These are phyloP conservation scores for Rhizopogon sp. DNA, from an alignment of 768 basidiomycete genomes.

Conservation along the genomic window DNA sequence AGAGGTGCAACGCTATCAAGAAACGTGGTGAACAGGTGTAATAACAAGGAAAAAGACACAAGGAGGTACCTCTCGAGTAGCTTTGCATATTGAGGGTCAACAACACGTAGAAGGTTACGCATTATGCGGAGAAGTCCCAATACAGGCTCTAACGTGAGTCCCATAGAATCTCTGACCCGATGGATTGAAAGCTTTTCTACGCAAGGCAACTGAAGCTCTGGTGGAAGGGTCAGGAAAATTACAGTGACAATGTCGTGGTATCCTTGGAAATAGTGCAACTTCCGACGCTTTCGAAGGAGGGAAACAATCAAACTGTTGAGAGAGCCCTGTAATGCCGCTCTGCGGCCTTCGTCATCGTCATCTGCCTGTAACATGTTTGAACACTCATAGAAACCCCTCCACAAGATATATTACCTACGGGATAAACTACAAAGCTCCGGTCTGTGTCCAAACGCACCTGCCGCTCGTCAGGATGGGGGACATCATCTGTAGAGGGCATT, in stretches of 20 bases:
- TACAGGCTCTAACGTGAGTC: slow-evolving; percentile 75
- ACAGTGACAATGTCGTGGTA: slow-evolving; percentile 93
- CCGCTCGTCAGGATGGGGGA: slow-evolving; percentile 69
- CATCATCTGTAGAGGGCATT: slow-evolving; percentile 4
- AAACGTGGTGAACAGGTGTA: slow-evolving; percentile 3
- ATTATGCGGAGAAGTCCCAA: slow-evolving; percentile 72
- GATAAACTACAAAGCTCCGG: slow-evolving; percentile 90
- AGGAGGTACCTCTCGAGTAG: slow-evolving; percentile 58
- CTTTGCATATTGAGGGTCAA: slow-evolving; percentile 65
- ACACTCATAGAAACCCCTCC: slow-evolving; percentile 7
- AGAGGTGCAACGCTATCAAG: slow-evolving; percentile 59
- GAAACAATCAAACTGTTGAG: slow-evolving; percentile 71
- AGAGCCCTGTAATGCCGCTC: slow-evolving; percentile 47
- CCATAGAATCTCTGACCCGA: slow-evolving; percentile 82
- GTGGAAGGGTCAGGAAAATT: slow-evolving; percentile 67
- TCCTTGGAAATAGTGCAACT: slow-evolving; percentile 83
- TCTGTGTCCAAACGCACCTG: slow-evolving; percentile 89
- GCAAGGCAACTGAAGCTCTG: slow-evolving; percentile 48
- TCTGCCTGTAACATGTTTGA: slow-evolving; percentile 5
- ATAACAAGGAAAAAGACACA: neutral
- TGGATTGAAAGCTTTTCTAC: slow-evolving; percentile 75
- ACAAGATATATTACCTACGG: slow-evolving; percentile 56
- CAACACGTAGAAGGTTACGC: slow-evolving; percentile 65
- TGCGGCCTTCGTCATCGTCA: slow-evolving; percentile 14
- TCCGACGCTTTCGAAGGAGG: slow-evolving; percentile 67